phyloP scores from a whole-genome alignment of 2,329 filamentous ascomycete genomes.

The Westerdykella aurantiaca region DNA sequence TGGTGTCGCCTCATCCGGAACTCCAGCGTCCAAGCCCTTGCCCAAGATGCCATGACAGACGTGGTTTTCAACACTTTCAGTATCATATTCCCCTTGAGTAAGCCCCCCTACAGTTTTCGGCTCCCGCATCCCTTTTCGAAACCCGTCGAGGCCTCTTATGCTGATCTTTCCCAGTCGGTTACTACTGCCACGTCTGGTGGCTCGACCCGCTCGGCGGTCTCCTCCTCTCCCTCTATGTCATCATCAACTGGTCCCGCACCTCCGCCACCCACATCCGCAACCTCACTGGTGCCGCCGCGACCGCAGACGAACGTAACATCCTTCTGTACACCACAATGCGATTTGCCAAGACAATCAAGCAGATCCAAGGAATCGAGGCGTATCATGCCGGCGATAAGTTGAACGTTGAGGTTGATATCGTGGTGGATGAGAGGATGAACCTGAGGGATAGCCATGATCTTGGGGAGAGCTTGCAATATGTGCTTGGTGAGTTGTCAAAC shows the following conservation, averaged over 20 bases:
- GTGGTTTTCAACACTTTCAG: conserved; percentile 88
- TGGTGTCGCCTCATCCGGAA: conserved; percentile 85
- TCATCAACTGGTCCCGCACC: conserved; percentile 71
- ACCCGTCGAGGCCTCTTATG: no score
- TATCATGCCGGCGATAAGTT: conserved; percentile 83
- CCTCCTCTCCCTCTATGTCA: conserved; percentile 70
- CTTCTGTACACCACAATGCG: conserved; percentile 89
- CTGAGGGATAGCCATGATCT: conserved; percentile 78
- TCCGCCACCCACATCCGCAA: conserved; percentile 74
- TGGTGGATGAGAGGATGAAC: conserved; percentile 68
- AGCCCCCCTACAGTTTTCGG: conserved; percentile 14
- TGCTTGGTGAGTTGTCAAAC: conserved; percentile 50
- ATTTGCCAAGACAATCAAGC: conserved; percentile 79
- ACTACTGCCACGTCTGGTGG: conserved; percentile 74
- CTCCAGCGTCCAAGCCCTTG: conserved; percentile 75
- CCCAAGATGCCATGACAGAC: conserved; percentile 63
- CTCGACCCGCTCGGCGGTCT: conserved; percentile 75
- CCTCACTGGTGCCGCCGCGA: conserved; percentile 70
- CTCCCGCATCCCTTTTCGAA: not conserved
- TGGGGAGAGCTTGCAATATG: conserved; percentile 72
- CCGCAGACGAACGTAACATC: conserved; percentile 76
- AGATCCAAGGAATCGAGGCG: conserved; percentile 78
- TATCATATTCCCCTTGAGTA: conserved; percentile 74
- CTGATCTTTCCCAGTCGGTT: conserved; percentile 51
- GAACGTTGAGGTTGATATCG: conserved; percentile 77